Evolutionary conservation across 441 rosid species (phyloP).

Genomic region (Aleurites moluccanus): DNA sequence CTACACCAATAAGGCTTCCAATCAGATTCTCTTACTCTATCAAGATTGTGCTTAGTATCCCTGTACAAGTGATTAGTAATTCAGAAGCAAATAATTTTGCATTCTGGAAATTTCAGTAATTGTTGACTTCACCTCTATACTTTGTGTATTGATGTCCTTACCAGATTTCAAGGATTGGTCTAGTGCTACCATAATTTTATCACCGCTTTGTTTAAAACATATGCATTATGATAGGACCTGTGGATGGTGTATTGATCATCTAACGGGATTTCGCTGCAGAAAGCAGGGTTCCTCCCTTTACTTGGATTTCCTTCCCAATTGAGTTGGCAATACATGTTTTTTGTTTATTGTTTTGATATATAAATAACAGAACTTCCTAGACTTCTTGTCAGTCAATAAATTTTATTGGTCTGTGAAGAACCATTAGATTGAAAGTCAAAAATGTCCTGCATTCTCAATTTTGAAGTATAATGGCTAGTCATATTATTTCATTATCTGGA

Average conservation of each 20-base stretch:
- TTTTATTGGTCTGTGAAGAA: neutral
- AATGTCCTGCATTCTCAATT: neutral
- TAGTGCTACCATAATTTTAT: neutral
- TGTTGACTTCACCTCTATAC: neutral
- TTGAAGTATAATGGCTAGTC: neutral
- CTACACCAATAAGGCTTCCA: neutral
- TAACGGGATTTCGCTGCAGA: neutral
- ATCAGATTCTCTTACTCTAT: neutral
- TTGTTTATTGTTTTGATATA: neutral
- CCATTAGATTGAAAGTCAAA: neutral
- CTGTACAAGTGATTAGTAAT: neutral
- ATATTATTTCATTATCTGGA: slow-evolving; percentile 2
- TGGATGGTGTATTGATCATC: neutral
- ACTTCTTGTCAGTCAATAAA: neutral
- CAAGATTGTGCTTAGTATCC: neutral
- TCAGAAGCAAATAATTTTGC: neutral
- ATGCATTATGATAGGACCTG: neutral
- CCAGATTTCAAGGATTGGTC: neutral
- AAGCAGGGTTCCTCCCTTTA: neutral
- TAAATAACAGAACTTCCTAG: neutral
- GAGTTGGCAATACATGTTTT: no score
- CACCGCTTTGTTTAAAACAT: neutral
- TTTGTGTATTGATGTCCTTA: neutral
- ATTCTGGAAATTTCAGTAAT: neutral
- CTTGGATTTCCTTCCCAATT: neutral